Evolutionary conservation across 352 stramenopile genomes (phyloP).

Genomic region (Phytophthora sp.): DNA sequence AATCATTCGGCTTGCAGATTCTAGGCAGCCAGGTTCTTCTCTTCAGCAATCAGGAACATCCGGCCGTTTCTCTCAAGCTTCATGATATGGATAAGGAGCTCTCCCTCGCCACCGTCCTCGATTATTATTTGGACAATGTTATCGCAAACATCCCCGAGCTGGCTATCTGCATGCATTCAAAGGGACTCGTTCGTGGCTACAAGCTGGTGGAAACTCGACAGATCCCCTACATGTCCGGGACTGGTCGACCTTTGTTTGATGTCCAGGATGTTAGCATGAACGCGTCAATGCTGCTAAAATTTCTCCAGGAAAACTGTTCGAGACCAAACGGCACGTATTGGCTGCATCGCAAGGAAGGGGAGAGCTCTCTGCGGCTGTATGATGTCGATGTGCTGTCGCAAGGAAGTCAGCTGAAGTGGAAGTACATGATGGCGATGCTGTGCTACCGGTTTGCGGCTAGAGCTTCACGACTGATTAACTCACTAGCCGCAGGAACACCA

Average conservation of each 20-base stretch:
- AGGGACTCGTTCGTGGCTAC: conserved; percentile 84
- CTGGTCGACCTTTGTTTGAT: conserved; percentile 70
- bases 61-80: conserved; percentile 81
- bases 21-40: conserved; percentile 83
- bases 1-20: conserved; percentile 40
- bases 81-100: conserved; percentile 88
- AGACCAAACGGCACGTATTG: conserved; percentile 86
- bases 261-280: conserved; percentile 89
- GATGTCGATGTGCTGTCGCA: conserved; percentile 85
- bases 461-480: conserved; percentile 68
- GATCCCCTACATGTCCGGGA: conserved; percentile 83
- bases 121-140: conserved; percentile 90
- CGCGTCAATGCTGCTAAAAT: conserved; percentile 86
- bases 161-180: conserved; percentile 88
- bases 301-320: conserved; percentile 86
- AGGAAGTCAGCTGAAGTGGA: conserved; percentile 89
- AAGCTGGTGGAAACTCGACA: conserved; percentile 84
- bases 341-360: conserved; percentile 82
- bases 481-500: conserved; percentile 58
- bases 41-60: conserved; percentile 86
- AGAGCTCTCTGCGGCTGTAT: conserved; percentile 80
- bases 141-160: conserved; percentile 89
- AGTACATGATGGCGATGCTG: conserved; percentile 92
- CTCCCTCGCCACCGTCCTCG: conserved; percentile 80
- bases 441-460: conserved; percentile 87